Base-by-base conservation (phyloP, 169 alveolate species). In the Babesia caballi region DNA sequence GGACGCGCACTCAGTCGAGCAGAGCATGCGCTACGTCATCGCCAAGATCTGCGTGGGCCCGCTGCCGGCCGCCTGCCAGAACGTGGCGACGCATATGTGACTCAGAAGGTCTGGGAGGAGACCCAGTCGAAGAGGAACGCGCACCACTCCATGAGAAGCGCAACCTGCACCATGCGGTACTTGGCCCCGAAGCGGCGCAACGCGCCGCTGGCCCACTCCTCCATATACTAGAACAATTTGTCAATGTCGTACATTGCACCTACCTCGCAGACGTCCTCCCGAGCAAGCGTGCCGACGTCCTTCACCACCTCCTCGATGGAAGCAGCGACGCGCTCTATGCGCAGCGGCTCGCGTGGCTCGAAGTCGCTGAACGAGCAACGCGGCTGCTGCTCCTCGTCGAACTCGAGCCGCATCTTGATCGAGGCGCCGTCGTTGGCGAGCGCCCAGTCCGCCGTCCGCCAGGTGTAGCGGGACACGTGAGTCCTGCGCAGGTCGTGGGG, bases 31-130 rank as follows among this genome's bases (percentile, higher is more conserved):
- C 3, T 63, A 63, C 41, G 44, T 63, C 52, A 30, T 63, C 30
- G 46, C 61, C n/a, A 63, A 63, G 30, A 63, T 63, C 23, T 63
- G 73, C 32, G 73, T 47, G 6, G 73, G 73, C 9, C 73, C 73
- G 6, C 73, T 63, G n/a, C 73, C 73, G 23, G 73, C 60, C 12
- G 73, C 73, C 15, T 63, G 73, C 50, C 59, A 63, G 12, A 63
- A 63, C 27, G 36, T 63, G 9, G 53, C 54, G 28, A 17, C 25
- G 6, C 70, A 60, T 14, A 38, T 21, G 33, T 44, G 42, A 60
- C 7, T 60, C 70, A 60, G 33, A 40, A 25, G 41, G 4, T 7
- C 19, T 4, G 61, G 2, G 61, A 46, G 9, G 73, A 63, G 28
- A 63, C 23, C 58, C 60, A 63, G 36, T 63, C 73, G 36, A 63